Base-by-base conservation (phyloP, 371 early-diverging fungal species). In the Choanephora cucurbitarum region DNA sequence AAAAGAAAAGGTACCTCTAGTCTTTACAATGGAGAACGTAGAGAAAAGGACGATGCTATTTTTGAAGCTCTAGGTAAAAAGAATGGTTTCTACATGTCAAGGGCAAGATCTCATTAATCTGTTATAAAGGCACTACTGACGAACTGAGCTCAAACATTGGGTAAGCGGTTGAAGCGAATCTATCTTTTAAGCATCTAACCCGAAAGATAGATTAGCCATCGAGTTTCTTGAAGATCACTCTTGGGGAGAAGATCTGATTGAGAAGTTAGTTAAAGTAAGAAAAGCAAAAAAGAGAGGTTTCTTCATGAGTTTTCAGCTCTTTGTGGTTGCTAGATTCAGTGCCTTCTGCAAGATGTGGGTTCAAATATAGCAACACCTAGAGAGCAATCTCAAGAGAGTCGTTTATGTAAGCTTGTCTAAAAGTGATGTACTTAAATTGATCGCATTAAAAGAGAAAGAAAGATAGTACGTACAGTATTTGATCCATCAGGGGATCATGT, bases 281-380 rank as follows among this genome's bases (percentile, higher is more conserved):
- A n/a, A n/a, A n/a, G n/a, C n/a, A n/a, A n/a, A n/a, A n/a, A n/a
- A n/a, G n/a, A n/a, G n/a, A n/a, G n/a, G n/a, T n/a, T n/a, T n/a
- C n/a, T n/a, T n/a, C n/a, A n/a, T n/a, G n/a, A n/a, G n/a, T n/a
- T n/a, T n/a, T n/a, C n/a, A n/a, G n/a, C n/a, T n/a, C n/a, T n/a
- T n/a, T n/a, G n/a, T n/a, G n/a, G n/a, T n/a, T n/a, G n/a, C 17
- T 44, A 92, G 87, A 85, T 96, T 44, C 96, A 96, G 80, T 92
- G 94, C 62, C 76, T 87, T 19, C 64, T 97, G 45, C 95, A 93
- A 67, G 95, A 97, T 62, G 78, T 93, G 19, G 92, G 92, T 1
- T 87, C 93, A 23, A 93, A 93, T 69, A 80, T 95, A 44, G 97
- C 97, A 9, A 97, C 97, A 11, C 97, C 97, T 41, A 74, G 93